phyloP scores from a whole-genome alignment of 2,329 filamentous ascomycete genomes.

The Graphilbum fragrans region DNA sequence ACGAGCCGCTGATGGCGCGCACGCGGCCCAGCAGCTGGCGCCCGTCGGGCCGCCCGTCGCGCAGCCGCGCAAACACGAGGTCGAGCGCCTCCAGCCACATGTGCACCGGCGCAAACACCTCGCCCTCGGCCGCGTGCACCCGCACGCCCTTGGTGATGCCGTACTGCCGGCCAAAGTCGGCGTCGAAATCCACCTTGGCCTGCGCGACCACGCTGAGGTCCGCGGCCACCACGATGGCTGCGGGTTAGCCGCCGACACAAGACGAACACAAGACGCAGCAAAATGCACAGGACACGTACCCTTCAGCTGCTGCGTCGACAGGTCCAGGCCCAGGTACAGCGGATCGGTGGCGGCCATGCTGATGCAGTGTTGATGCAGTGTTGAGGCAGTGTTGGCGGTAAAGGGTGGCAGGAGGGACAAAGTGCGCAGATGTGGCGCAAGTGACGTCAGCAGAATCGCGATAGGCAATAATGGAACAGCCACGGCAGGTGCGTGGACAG shows the following conservation, averaged over 20 bases:
- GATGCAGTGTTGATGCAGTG: background rate
- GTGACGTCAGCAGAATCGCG: no score
- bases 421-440: no score
- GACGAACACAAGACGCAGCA: background rate
- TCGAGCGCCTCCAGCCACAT: conserved; percentile 93
- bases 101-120: conserved; percentile 85
- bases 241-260: background rate
- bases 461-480: no score
- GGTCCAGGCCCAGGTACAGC: conserved; percentile 84
- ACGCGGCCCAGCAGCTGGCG: conserved; percentile 55
- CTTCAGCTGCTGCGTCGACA: conserved; percentile 95
- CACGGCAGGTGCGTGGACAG: no score
- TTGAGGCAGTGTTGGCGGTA: no score
- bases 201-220: conserved; percentile 70
- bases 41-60: conserved; percentile 36
- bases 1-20: conserved; percentile 75
- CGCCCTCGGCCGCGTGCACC: conserved; percentile 67
- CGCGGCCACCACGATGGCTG: conserved; percentile 74
- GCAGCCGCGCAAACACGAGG: conserved; percentile 64
- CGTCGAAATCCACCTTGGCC: conserved; percentile 92
- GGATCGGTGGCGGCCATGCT: conserved; percentile 28
- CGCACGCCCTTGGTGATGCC: conserved; percentile 79
- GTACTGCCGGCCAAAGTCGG: conserved; percentile 62
- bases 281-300: conserved; percentile 32
- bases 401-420: no score